Evolutionary conservation across 148 eudicot genomes (phyloP), one percentile per base, ranked within the genome.

Genomic region (Polygonum maritimum): DNA sequence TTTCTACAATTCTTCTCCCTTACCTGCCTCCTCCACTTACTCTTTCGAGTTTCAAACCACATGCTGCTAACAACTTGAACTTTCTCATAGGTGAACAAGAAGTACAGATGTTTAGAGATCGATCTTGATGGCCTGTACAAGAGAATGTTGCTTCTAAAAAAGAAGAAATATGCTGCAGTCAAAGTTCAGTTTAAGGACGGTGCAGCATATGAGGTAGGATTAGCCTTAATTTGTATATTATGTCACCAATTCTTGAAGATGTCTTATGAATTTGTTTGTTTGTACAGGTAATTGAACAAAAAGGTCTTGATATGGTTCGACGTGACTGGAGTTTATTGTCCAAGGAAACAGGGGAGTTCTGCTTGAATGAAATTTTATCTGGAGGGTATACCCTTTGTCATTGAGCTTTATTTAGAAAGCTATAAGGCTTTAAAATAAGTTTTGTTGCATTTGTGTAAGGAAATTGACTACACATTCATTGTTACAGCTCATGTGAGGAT

Each of bases 221-320:
- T 69, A 67, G 63, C 57, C 78, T 45, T 77, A 55, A 35, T 71
- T 55, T 33, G 31, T 9, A 31, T 65, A 36, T 69, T 51, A 48
- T 65, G 40, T 62, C n/a, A 67, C 72, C 54, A 60, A 31, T 10
- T 76, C 79, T 47, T 75, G 44, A 52, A 41, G 71, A 80, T 15
- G 22, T 51, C 4, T 8, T 19, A 16, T 22, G 78, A 47, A 65
- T 22, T 69, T 22, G 58, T 81, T 79, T 77, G 70, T 72, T 57
- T 75, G 40, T 77, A 48, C 79, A 96, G 99, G 89, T 83, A 76
- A 92, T 88, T 82, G 99, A 96, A 83, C 87, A 94, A 39, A 95
- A 95, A 84, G 99, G 99, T 80, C 98, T 96, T 80, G 99, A 96
- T 79, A 96, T 96, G 90, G 99, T 96, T 65, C 97, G 99, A 15